A percentile compares a stretch with the other conserved stretches of the same genome.
phyloP scores from a whole-genome alignment of 352 stramenopile genomes.

The Pilasporangium apinafurcum region DNA sequence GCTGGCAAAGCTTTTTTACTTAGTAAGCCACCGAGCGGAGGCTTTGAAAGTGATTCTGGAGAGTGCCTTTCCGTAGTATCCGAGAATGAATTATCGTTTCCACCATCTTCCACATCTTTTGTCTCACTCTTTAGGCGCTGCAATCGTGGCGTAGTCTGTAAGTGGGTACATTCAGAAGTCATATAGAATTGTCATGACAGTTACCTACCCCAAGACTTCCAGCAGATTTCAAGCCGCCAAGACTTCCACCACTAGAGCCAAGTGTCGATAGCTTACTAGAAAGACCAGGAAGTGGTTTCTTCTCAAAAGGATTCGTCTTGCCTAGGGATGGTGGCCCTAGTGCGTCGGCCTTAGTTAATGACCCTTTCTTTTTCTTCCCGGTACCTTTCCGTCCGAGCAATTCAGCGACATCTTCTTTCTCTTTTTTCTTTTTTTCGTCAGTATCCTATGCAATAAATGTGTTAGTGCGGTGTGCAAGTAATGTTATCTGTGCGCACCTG shows the following conservation, averaged over 20 bases:
- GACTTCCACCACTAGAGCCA: conserved; percentile 10
- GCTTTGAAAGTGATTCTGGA: conserved; percentile 33
- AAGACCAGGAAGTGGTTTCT: conserved; percentile 60
- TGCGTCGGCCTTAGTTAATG: conserved; percentile 28
- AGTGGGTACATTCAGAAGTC: background rate
- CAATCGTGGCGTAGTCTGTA: background rate
- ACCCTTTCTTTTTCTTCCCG: conserved; percentile 55
- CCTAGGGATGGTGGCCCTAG: conserved; percentile 33
- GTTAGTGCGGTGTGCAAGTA: background rate
- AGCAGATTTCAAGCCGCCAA: conserved; percentile 31
- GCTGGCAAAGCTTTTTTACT: conserved; percentile 41
- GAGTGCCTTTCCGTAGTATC: conserved; percentile 16
- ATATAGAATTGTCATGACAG: background rate
- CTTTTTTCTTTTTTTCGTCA: conserved; percentile 73
- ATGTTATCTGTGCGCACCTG: too few species aligned
- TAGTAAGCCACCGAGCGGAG: conserved; percentile 34
- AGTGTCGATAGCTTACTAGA: conserved; percentile 24
- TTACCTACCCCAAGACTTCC: conserved; percentile 40
- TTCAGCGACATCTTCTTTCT: conserved; percentile 74
- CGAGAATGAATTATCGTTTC: too few species aligned
- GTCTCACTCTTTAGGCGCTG: conserved; percentile 19
- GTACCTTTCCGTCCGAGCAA: conserved; percentile 54
- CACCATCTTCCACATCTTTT: conserved; percentile 28
- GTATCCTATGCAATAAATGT: conserved; percentile 25
- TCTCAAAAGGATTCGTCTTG: conserved; percentile 45